Base-by-base conservation (phyloP, 768 basidiomycete genomes). In the Lepiota brunneoincarnata region DNA sequence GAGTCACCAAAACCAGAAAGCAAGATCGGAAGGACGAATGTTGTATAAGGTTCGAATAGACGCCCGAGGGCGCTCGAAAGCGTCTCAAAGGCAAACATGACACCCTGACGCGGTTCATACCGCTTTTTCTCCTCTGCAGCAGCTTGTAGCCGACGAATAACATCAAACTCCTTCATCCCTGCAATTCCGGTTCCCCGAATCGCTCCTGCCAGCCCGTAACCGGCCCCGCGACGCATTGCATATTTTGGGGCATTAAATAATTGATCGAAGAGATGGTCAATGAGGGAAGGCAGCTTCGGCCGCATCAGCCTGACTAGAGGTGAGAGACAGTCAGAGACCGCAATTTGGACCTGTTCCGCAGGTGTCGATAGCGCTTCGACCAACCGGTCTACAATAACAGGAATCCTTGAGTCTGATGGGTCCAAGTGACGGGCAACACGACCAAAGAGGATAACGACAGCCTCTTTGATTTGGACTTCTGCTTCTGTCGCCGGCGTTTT, bases 51-150 rank as follows among this genome's bases (percentile, higher is more conserved):
- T 65, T 98, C 96, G 61, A 98, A 99, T 0, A 89, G 74, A 36
- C 94, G 87, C 35, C 92, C 92, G 18, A 99, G 80, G 1, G 89
- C 89, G 44, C 70, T 82, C 5, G 93, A 91, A 48, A 99, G 73
- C 0, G 93, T 95, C 71, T 98, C 96, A 59, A 97, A 90, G 1
- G 89, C 90, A 63, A 99, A 97, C 81, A 98, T 83, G 35, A 92
- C 90, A 14, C 95, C 97, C 70, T 98, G 94, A 37, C 95, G 81
- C 10, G 89, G 75, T 66, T 96, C 91, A 64, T 82, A 91, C 11
- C 77, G 76, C 63, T 93, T 92, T 73, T 97, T 98, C 66, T 98
- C 93, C 57, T 93, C 93, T 2, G 87, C 74, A 2, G 90, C 91
- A 21, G 77, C 73, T 43, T 82, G 81, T 9, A 99, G 74, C 18